phyloP scores from a whole-genome alignment of 2,329 filamentous ascomycete species.

The Pseudocercospora musae region DNA sequence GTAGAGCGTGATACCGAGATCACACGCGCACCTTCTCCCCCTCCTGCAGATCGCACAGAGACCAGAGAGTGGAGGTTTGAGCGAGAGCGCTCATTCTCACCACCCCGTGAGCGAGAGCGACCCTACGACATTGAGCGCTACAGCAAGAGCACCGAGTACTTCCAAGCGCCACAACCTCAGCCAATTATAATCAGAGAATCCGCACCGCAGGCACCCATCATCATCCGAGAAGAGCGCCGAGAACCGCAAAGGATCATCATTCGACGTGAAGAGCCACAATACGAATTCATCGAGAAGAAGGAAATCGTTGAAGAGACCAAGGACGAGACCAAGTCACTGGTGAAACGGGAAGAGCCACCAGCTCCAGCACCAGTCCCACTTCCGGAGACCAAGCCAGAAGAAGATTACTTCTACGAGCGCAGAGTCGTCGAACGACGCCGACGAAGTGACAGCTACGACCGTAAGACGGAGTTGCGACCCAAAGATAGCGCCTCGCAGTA shows the following conservation, averaged over 20 bases:
- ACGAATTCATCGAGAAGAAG: slow-evolving; percentile 58
- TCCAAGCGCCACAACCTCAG: slow-evolving; percentile 43
- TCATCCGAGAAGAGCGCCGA: slow-evolving; percentile 53
- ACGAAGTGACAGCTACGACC: slow-evolving; percentile 41
- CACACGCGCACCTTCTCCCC: slow-evolving; percentile 36
- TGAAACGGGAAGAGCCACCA: slow-evolving; percentile 41
- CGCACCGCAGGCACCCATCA: slow-evolving; percentile 45
- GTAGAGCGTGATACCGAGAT: slow-evolving; percentile 37
- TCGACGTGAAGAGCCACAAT: slow-evolving; percentile 54
- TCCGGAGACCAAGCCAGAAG: slow-evolving; percentile 42
- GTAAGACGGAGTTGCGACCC: slow-evolving; percentile 48
- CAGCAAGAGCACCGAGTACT: slow-evolving; percentile 53
- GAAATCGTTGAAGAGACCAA: slow-evolving; percentile 46
- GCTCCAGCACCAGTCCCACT: slow-evolving; percentile 29
- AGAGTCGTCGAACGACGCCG: slow-evolving; percentile 51
- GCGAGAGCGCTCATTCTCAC: slow-evolving; percentile 48
- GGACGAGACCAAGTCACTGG: slow-evolving; percentile 47
- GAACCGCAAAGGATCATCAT: slow-evolving; percentile 49
- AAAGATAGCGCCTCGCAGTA: slow-evolving; percentile 53
- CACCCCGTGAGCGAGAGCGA: slow-evolving; percentile 39
- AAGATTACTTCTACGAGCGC: slow-evolving; percentile 62
- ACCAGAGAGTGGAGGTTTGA: slow-evolving; percentile 52
- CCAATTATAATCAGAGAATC: slow-evolving; percentile 53
- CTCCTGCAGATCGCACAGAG: slow-evolving; percentile 45
- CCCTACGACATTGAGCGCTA: slow-evolving; percentile 50